Evolutionary conservation across 2,329 filamentous ascomycete species (phyloP), one percentile per base, ranked within the genome.

Genomic region (Eurotiales sp.): DNA sequence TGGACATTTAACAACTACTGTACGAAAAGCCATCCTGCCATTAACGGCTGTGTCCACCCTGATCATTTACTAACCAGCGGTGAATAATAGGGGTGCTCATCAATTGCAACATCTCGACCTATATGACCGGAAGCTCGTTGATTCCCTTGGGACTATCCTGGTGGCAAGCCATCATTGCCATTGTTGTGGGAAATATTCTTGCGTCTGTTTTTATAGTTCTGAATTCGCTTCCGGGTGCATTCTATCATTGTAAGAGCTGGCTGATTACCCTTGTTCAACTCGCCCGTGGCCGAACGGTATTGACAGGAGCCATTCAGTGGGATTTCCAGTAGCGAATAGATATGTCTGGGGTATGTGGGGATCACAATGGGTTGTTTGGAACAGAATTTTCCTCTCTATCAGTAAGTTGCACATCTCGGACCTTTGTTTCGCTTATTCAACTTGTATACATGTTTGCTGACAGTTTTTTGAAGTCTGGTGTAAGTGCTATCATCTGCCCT

Each of bases 1-100:
- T 59, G 68, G 52, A 70, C 72, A 3, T 77, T 72, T 40, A 69
- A 74, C 56, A 74, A 75, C 57, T 75, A 67, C 46, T 76, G 75
- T 75, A 57, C 23, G 64, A 21, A 44, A 10, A 3, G 7, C 2
- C 15, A n/a, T 30, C 8, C 1, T 10, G 2, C 8, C 8, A 29
- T 15, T 19, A 8, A 27, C 12, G 12, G 15, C 34, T 23, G 4
- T 17, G 8, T 34, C n/a, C 3, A 14, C 12, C 14, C 8, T 7
- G 36, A 32, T 11, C 2, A 30, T 22, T 41, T 34, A 10, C 46
- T 49, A 12, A 49, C 27, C 10, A 11, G 3, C 23, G 23, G 41
- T n/a, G 2, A 8, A n/a, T n/a, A 22, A 19, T 23, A 75, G 72
- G 73, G 74, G 62, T 77, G n/a, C 57, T 78, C 41, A 70, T 75